Conservation (phyloP, 805 yeast genomes). For the Yamadazyma insecticola region DNA sequence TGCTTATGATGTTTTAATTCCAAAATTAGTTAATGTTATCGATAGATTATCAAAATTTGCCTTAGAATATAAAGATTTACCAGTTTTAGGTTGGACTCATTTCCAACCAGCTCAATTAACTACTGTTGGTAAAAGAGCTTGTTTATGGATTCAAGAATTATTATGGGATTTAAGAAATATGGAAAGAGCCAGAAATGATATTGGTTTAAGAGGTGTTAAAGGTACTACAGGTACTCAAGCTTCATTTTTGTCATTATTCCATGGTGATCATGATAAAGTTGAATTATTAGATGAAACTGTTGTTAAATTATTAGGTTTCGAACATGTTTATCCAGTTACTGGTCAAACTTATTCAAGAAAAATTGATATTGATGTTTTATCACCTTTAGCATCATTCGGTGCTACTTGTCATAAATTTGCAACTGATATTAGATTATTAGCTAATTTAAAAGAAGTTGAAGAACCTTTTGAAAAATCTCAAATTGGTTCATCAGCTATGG, state of each 20-base stretch:
- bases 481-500: slow-evolving; percentile 98
- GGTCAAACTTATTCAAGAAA: slow-evolving; percentile 99
- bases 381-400: slow-evolving; percentile 91
- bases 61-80: slow-evolving; percentile 85
- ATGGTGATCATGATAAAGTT: slow-evolving; percentile 95
- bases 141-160: slow-evolving; percentile 95
- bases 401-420: slow-evolving; percentile 97
- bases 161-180: slow-evolving; percentile 97
- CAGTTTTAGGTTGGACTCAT: slow-evolving; percentile 98
- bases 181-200: slow-evolving; percentile 91
- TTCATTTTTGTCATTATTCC: slow-evolving; percentile 90
- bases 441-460: slow-evolving; percentile 94
- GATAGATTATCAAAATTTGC: slow-evolving; percentile 88
- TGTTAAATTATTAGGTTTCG: slow-evolving; percentile 88
- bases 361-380: slow-evolving; percentile 90
- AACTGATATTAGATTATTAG: slow-evolving; percentile 91
- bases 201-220: slow-evolving; percentile 96
- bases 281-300: slow-evolving; percentile 89
- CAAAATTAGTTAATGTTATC: slow-evolving; percentile 93
- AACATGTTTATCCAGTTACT: slow-evolving; percentile 93
- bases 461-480: slow-evolving; percentile 99
- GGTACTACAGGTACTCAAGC: slow-evolving; percentile 99
- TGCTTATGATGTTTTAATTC: slow-evolving; percentile 89
- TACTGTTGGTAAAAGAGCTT: slow-evolving; percentile 97
- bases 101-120: slow-evolving; percentile 99